Evolutionary conservation across 306 rosid species (phyloP), one percentile per base, ranked within the genome.

Genomic region (Begonia fuchsioides): DNA sequence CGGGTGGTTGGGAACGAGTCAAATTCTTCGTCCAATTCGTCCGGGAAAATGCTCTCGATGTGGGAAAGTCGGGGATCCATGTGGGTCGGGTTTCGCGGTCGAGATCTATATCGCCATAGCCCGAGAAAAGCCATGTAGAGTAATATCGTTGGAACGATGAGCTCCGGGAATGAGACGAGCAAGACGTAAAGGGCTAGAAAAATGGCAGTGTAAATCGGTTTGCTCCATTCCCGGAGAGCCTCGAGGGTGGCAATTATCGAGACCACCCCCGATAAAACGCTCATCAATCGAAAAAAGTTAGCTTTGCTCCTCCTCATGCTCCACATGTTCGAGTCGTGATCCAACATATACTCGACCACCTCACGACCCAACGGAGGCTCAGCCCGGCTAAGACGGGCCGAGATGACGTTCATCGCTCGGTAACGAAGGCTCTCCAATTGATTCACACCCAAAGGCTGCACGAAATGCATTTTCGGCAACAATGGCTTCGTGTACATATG

Each of bases 221-320:
- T 68, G 43, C 68, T 69, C 86, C 86, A 78, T 38, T 67, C 65
- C 11, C 73, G 65, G 17, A 74, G 53, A 19, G 72, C 15, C 55
- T 73, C 80, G 13, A 67, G 18, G 72, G 69, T 60, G 40, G 77
- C 65, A 12, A 62, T 69, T 8, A 56, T 43, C 1, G 72, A 69
- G 14, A 77, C 62, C 12, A 71, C 15, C 20, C 80, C 72, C 9
- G 80, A 70, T 2, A 77, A 51, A 14, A 77, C 80, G 17, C 55
- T 67, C 75, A 77, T 58, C 38, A 77, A 68, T 58, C 80, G 53
- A 46, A 73, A 67, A 57, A 77, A 77, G 50, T 73, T 77, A 0
- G 78, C 77, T 32, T 77, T 77, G 73, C 85, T 77, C 55, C 75
- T 61, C 35, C 80, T 70, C 77, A 73, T 73, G 67, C 80, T 70